Base-by-base conservation (phyloP, 345 rosid species). In the Populus nigra region DNA sequence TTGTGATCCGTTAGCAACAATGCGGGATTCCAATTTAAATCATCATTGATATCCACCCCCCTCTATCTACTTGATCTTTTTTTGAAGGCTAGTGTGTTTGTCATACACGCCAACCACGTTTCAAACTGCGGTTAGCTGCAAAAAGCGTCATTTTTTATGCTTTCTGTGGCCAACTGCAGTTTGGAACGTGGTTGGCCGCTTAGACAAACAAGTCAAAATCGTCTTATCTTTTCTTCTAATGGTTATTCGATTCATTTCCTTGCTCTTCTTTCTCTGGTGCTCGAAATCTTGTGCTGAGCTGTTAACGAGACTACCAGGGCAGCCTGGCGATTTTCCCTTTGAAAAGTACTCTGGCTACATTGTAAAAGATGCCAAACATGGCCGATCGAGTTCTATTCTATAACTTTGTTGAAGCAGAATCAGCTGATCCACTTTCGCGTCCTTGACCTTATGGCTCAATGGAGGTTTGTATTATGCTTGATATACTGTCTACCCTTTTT, bases 241-340 rank as follows among this genome's bases (percentile, higher is more conserved):
- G 76, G 68, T 23, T 39, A 17, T 76, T 49, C 27, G 73, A 82
- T 53, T 85, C 50, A 47, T 75, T 35, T 68, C 80, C 67, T 23
- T 81, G 10, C 16, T 83, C 27, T 18, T 79, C 43, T 72, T 83
- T 13, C 41, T 82, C 39, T 50, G 63, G 59, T 72, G 12, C 36
- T 80, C 81, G 20, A 80, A 73, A 38, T 76, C 82, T 73, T 69
- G 66, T 43, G 78, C 83, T 22, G 78, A 87, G 67, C 74, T 76
- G 72, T 69, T 85, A 76, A 70, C 83, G 7, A 72, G 69, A 17
- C 68, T 81, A 27, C 88, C 86, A n/a, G 86, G 85, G 18, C 90
- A 85, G 74, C 87, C 77, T 4, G 20, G 41, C 27, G 78, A 81
- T 76, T 84, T 80, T 17, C n/a, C 76, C 41, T 82, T 85, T 25